Evolutionary conservation across 1,139 yeast species (phyloP).

Genomic region (Candida tropicalis): DNA sequence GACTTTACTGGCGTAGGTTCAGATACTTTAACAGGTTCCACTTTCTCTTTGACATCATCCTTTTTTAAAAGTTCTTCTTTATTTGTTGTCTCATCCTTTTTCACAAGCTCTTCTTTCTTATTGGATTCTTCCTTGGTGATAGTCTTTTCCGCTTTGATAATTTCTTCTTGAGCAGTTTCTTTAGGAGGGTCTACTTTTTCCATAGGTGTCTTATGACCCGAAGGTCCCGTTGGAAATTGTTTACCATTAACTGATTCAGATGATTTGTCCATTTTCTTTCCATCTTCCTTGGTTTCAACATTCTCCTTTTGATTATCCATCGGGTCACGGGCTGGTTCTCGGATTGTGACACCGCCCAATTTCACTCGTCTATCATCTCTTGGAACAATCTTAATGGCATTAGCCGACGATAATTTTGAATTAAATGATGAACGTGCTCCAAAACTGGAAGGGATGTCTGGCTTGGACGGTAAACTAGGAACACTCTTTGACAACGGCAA

Average conservation of each 20-base stretch:
- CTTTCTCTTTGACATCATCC: too few species aligned
- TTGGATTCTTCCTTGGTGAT: not conserved
- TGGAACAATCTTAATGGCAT: not conserved
- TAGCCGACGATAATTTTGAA: not conserved
- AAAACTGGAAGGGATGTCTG: not conserved
- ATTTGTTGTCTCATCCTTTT: too few species aligned
- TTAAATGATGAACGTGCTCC: not conserved
- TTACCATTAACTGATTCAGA: not conserved
- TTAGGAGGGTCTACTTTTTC: not conserved
- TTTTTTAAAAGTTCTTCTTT: not conserved
- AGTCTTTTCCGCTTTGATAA: not conserved
- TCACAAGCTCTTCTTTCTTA: not conserved
- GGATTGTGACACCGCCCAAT: not conserved
- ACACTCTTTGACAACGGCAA: not conserved
- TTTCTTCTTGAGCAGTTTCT: not conserved
- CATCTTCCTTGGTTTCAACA: not conserved
- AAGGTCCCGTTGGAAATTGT: not conserved
- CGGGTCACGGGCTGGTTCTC: not conserved
- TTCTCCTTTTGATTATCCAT: not conserved
- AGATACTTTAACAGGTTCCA: not conserved
- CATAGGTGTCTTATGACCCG: not conserved
- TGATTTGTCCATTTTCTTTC: not conserved
- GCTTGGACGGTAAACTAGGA: constrained; percentile 1
- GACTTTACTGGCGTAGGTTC: not conserved
- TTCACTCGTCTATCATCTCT: not conserved